phyloP scores from a whole-genome alignment of 1,139 yeast genomes.

The Fermentozyma sake region DNA sequence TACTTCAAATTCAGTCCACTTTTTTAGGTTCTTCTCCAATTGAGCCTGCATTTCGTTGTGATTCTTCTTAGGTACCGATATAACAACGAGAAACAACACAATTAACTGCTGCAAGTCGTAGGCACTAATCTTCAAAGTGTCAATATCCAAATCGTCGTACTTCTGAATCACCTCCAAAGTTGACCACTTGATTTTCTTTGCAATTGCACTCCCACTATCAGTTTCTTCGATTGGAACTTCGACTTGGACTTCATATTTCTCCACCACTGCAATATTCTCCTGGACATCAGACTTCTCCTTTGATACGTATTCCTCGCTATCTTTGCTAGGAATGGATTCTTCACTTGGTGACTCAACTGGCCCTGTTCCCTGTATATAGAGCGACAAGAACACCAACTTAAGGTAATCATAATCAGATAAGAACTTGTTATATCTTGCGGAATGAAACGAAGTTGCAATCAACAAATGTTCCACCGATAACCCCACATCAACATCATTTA shows the following conservation, averaged over 20 bases:
- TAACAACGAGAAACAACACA: constrained; percentile 31
- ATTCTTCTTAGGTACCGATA: constrained; percentile 19
- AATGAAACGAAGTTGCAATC: constrained; percentile 21
- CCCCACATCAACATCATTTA: constrained; percentile 3
- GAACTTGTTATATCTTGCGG: constrained; percentile 20
- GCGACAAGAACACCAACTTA: constrained; percentile 24
- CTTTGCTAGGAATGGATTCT: too few relatives aligned
- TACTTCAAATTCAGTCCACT: constrained; percentile 33
- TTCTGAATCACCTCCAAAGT: constrained; percentile 13
- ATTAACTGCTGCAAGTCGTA: constrained; percentile 22
- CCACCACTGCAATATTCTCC: constrained; percentile 1
- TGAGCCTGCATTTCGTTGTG: constrained; percentile 18
- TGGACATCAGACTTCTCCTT: constrained; percentile 1
- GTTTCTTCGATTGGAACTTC: constrained; percentile 7
- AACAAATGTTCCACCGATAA: constrained; percentile 23
- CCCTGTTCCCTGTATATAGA: too few relatives aligned
- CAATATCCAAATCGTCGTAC: constrained; percentile 27
- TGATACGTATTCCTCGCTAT: too few relatives aligned
- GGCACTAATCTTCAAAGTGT: constrained; percentile 29
- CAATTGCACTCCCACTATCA: constrained; percentile 10
- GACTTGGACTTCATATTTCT: constrained; percentile 6
- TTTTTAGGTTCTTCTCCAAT: constrained; percentile 9
- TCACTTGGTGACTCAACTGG: too few relatives aligned
- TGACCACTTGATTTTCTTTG: constrained; percentile 21
- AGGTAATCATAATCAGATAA: constrained; percentile 20